These are phyloP conservation scores for Lactifluus pinguis DNA, from an alignment of 768 basidiomycete genomes.

Conservation along the genomic window DNA sequence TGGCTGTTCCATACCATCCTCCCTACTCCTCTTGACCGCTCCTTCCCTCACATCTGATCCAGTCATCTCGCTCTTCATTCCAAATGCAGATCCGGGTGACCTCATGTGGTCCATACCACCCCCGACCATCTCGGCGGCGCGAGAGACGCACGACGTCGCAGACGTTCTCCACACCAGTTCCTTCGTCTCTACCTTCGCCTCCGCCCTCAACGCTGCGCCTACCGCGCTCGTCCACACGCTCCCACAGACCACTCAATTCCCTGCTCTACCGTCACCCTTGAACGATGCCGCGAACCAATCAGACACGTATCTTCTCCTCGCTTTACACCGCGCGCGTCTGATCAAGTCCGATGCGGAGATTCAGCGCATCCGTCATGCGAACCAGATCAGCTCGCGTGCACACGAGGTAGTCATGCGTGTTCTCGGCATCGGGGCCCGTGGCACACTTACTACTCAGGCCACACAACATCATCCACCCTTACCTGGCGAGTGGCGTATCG, in stretches of 20 bases:
- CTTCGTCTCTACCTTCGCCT: conserved; percentile 39
- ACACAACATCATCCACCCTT: conserved; percentile 40
- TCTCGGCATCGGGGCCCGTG: conserved; percentile 63
- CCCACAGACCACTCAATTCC: conserved; percentile 46
- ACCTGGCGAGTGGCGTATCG: conserved; percentile 80
- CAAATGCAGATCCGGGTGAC: conserved; percentile 59
- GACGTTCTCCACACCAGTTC: conserved; percentile 39
- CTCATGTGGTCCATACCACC: conserved; percentile 89
- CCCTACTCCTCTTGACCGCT: conserved; percentile 55
- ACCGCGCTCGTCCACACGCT: conserved; percentile 59
- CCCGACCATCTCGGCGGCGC: conserved; percentile 51
- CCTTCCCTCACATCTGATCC: conserved; percentile 36
- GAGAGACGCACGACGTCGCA: conserved; percentile 51
- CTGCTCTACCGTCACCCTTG: conserved; percentile 34
- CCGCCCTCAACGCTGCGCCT: conserved; percentile 39
- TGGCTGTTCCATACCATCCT: conserved; percentile 66
- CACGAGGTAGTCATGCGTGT: conserved; percentile 92
- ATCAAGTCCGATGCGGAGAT: conserved; percentile 74
- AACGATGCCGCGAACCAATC: conserved; percentile 32
- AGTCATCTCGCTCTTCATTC: conserved; percentile 65
- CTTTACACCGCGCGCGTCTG: conserved; percentile 74
- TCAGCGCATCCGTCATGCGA: conserved; percentile 65
- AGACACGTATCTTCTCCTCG: conserved; percentile 59
- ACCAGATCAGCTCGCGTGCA: conserved; percentile 78
- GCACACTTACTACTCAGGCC: conserved; percentile 3